phyloP scores from a whole-genome alignment of 2,329 filamentous ascomycete species.

The Bretziella fagacearum region DNA sequence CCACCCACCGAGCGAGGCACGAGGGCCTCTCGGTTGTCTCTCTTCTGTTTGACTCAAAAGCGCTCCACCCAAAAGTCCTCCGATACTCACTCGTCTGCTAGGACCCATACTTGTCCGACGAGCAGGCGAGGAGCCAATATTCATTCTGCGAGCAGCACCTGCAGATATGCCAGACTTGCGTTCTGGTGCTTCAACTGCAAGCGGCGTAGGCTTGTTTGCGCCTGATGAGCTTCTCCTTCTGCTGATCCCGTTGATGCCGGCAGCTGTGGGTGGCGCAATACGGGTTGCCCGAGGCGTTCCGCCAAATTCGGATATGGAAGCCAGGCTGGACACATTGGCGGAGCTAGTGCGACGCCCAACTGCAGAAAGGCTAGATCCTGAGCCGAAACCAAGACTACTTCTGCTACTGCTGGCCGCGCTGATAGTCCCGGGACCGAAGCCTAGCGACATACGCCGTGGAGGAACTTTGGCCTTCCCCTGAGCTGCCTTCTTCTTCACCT shows the following conservation, averaged over 20 bases:
- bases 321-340: conserved; percentile 23
- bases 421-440: conserved; percentile 3
- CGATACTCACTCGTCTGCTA: conserved; percentile 22
- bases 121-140: conserved; percentile 25
- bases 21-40: conserved; percentile 3
- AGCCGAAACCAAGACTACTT: neutral
- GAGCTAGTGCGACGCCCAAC: neutral
- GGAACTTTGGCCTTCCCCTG: conserved; percentile 3
- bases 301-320: conserved; percentile 36
- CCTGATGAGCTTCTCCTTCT: conserved; percentile 33
- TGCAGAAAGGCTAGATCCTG: neutral
- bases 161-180: conserved; percentile 26
- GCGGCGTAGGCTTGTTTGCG: conserved; percentile 35
- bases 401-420: neutral
- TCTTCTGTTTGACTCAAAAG: conserved; percentile 16
- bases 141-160: conserved; percentile 41
- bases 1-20: conserved; percentile 1
- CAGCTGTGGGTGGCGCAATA: neutral
- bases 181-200: conserved; percentile 34
- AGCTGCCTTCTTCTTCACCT: conserved; percentile 6
- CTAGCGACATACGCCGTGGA: conserved; percentile 12
- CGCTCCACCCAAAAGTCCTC: conserved; percentile 17
- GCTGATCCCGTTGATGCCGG: conserved; percentile 23
- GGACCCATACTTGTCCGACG: neutral
- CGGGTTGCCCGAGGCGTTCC: conserved; percentile 16